Evolutionary conservation across 345 rosid species (phyloP).

Genomic region (Salix suchowensis): DNA sequence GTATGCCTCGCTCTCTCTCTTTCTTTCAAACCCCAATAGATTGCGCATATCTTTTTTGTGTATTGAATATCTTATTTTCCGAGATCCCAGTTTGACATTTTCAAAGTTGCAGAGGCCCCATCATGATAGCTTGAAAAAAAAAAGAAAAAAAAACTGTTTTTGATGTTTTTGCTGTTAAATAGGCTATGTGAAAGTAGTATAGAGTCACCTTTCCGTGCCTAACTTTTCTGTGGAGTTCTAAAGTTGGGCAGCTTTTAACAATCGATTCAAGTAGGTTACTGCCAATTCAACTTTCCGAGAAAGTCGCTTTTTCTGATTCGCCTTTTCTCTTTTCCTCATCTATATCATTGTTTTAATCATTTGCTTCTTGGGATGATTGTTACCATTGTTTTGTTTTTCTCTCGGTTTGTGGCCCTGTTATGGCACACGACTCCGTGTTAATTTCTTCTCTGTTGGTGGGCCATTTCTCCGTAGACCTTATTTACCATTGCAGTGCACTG

Average conservation of each 20-base stretch:
- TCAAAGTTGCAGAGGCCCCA: not conserved
- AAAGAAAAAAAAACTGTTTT: not conserved
- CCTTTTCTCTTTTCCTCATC: not conserved
- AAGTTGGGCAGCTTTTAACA: no score
- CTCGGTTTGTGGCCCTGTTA: not conserved
- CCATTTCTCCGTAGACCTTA: not conserved
- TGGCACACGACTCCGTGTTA: not conserved
- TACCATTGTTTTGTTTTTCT: not conserved
- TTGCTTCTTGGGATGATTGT: not conserved
- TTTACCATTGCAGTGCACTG: not conserved
- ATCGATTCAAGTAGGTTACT: no score
- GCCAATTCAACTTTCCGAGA: not conserved
- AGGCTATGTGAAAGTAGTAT: not conserved
- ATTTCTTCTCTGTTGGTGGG: not conserved
- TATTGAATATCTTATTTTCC: not conserved
- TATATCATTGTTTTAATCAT: not conserved
- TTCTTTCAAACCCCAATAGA: not conserved
- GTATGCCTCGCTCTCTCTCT: not conserved
- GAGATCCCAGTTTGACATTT: not conserved
- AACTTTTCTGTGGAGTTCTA: no score
- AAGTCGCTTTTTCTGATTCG: not conserved
- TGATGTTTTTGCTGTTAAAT: not conserved
- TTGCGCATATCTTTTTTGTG: not conserved
- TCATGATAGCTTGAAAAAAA: not conserved
- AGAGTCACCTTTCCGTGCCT: not conserved